Base-by-base conservation (phyloP, 768 basidiomycete species). In the Podaxis sp. region DNA sequence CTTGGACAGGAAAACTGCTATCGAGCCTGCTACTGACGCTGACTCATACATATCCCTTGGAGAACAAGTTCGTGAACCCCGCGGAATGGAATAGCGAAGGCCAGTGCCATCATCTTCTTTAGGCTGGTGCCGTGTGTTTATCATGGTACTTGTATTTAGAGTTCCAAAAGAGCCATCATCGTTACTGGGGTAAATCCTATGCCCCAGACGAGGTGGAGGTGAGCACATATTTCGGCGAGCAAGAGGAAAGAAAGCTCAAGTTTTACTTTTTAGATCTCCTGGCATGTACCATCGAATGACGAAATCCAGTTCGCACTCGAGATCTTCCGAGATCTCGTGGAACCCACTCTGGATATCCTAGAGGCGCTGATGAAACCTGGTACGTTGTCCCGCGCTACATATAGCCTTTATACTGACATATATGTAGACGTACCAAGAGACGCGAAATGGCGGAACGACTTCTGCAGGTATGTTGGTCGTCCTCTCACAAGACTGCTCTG, bases 141-240 rank as follows among this genome's bases (percentile, higher is more conserved):
- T 21, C 9, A 5, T 10, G 35, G 42, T 46, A 62, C 47, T 47
- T 28, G 40, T 16, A 61, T 27, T 10, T 65, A 91, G 91, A 89
- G 21, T 90, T 92, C 73, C 78, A 81, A 50, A 71, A 73, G 55
- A 85, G 84, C 58, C 90, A 92, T 67, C 86, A 91, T 70, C 78
- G 76, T 18, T 79, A 84, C 65, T 95, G 93, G 93, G 93, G 93
- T 6, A 90, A 90, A 67, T 70, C 88, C 11, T 93, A 90, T 71
- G 76, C 76, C 21, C 77, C 85, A 11, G 80, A 85, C 46, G 88
- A 94, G 37, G 82, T 93, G 62, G 81, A 81, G 71, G 89, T 91
- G 66, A 65, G 76, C 67, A 4, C 13, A 14, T 47, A 16, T 42
- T 18, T 50, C 18, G 13, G 13, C 32, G 6, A 27, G n/a, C n/a